Base-by-base conservation (phyloP, 2,329 filamentous ascomycete species). In the Xylaria digitata region DNA sequence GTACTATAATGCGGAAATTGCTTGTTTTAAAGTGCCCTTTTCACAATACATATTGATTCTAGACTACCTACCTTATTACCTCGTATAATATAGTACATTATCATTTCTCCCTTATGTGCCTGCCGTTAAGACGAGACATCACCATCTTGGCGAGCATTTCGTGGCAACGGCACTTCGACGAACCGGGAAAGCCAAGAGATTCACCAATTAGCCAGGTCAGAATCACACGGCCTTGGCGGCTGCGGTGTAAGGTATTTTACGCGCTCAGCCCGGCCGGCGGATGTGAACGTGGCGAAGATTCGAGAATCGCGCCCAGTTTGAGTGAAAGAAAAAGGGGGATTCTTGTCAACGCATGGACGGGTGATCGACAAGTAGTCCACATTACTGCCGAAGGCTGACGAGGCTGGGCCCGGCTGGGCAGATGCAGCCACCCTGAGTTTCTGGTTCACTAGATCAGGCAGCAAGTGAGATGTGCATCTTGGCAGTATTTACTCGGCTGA, bases 361-460 rank as follows among this genome's bases (percentile, higher is more conserved):
- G 56, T 69, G 61, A 64, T 69, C 67, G 48, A 69, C 61, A 54
- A 52, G 61, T 21, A 46, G 43, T 46, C n/a, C 21, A 19, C n/a
- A 21, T 7, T 21, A 61, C 37, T 57, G 50, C 63, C 45, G 55
- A 66, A 56, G 55, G 21, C 26, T 46, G 48, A 23, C 63, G 23
- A 57, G 65, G 62, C 60, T 56, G 48, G 57, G 54, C 40, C n/a
- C 46, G 48, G 40, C 58, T 45, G 48, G 54, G 63, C 57, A 63
- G 52, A 66, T 63, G 67, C 67, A 67, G 45, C 46, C 55, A 54
- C 37, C 46, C 59, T 57, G 26, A 26, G 21, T 26, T n/a, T 34
- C 5, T 43, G 15, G 32, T 32, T 45, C 54, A 42, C 9, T 49
- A 21, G 58, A 50, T 49, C 23, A 21, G 48, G 17, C 21, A 11